phyloP scores from a whole-genome alignment of 129 eudicot genomes.

The Artemisia annua region DNA sequence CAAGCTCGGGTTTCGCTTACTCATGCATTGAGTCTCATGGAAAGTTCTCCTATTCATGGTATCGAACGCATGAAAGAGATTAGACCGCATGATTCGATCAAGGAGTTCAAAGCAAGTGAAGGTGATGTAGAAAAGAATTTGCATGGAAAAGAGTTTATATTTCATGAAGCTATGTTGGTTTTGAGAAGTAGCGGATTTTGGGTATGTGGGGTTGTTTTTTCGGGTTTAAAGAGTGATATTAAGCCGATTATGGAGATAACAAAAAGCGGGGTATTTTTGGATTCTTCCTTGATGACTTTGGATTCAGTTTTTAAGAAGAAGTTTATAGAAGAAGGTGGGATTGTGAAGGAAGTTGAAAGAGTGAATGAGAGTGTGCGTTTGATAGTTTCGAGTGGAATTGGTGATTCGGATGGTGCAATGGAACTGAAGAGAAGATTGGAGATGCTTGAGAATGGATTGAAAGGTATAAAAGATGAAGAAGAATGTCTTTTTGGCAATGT shows the following conservation, averaged over 20 bases:
- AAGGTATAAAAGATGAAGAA: conserved; percentile 37
- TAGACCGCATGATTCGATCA: conserved; percentile 18
- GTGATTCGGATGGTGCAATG: conserved; percentile 28
- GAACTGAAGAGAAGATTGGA: conserved; percentile 55
- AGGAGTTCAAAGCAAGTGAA: conserved; percentile 22
- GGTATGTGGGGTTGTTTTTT: conserved; percentile 55
- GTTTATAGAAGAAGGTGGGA: conserved; percentile 28
- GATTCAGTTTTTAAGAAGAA: conserved; percentile 35
- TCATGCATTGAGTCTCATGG: conserved; percentile 41
- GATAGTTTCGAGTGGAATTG: conserved; percentile 20
- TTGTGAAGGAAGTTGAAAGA: conserved; percentile 47
- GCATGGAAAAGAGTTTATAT: conserved; percentile 38
- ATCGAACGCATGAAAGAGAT: conserved; percentile 22
- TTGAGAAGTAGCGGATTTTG: conserved; percentile 39
- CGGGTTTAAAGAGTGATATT: conserved; percentile 42
- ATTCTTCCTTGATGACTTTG: conserved; percentile 26
- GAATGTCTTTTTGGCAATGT: conserved; percentile 45
- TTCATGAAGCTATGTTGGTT: conserved; percentile 54
- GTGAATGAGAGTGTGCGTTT: conserved; percentile 38
- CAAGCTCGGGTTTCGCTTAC: conserved; percentile 44
- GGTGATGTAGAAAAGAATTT: conserved; percentile 5
- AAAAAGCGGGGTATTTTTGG: not conserved
- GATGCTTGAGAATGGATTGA: conserved; percentile 36
- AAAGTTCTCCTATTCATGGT: conserved; percentile 26
- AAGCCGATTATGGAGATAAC: conserved; percentile 30